phyloP scores from a whole-genome alignment of 257 asterid species.

The Fraxinus anomala region DNA sequence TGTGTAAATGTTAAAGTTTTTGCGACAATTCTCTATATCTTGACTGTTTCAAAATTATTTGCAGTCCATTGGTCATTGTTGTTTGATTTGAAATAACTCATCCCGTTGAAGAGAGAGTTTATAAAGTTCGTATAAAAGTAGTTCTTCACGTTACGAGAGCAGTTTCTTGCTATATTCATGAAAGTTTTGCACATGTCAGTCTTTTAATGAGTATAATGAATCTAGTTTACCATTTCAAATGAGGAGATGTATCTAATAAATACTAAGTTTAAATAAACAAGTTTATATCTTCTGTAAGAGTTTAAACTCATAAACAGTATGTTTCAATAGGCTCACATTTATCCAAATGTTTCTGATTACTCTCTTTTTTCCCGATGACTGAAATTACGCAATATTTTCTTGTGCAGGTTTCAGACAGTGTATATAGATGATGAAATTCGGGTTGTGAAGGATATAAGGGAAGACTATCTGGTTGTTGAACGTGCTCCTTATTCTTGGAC shows the following conservation, averaged over 20 bases:
- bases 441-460: conserved; percentile 87
- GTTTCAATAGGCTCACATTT: too few species aligned
- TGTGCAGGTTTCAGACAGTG: conserved; percentile 69
- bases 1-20: neutral
- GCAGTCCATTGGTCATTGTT: neutral
- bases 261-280: neutral
- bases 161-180: neutral
- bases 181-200: neutral
- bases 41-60: neutral
- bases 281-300: too few species aligned
- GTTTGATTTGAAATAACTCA: neutral
- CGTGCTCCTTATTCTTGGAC: conserved; percentile 94
- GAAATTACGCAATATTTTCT: conserved; percentile 14
- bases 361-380: neutral
- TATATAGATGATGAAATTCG: conserved; percentile 89
- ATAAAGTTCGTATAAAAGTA: neutral
- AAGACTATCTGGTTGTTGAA: conserved; percentile 78
- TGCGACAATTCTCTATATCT: neutral
- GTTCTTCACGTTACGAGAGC: neutral
- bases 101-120: neutral
- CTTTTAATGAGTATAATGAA: neutral
- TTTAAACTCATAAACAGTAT: too few species aligned
- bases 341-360: too few species aligned
- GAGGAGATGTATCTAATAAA: neutral
- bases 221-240: neutral